Conservation (phyloP, 2,329 filamentous ascomycete species). For the Cladophialophora exuberans region DNA sequence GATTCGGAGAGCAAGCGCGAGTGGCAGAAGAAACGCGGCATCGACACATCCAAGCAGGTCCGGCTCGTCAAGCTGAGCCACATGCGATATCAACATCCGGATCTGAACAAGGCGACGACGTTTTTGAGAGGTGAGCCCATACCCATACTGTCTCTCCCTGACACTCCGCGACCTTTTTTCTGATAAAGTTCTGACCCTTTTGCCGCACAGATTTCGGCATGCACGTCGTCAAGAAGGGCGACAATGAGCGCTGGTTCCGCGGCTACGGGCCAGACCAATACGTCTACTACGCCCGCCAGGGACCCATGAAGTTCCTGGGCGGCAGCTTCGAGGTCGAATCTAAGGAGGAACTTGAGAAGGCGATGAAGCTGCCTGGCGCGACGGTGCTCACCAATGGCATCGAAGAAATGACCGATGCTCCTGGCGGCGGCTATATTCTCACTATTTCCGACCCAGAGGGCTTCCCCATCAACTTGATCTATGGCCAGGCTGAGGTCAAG, state of each 20-base stretch:
- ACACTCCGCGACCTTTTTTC: background rate
- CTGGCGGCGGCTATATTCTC: slow-evolving; percentile 34
- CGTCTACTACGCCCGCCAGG: slow-evolving; percentile 48
- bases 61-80: slow-evolving; percentile 53
- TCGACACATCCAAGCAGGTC: slow-evolving; percentile 51
- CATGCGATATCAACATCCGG: slow-evolving; percentile 59
- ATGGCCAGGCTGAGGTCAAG: slow-evolving; percentile 27
- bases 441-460: slow-evolving; percentile 35
- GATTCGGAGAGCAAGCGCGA: slow-evolving; percentile 27
- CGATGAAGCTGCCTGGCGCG: slow-evolving; percentile 23
- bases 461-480: slow-evolving; percentile 35
- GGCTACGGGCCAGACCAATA: slow-evolving; percentile 51
- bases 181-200: background rate
- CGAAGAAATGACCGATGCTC: slow-evolving; percentile 32
- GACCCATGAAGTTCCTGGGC: slow-evolving; percentile 47
- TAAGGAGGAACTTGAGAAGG: slow-evolving; percentile 47
- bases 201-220: slow-evolving; percentile 47
- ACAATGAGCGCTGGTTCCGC: slow-evolving; percentile 44
- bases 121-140: slow-evolving; percentile 42
- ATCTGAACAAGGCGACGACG: slow-evolving; percentile 52
- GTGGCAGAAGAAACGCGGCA: slow-evolving; percentile 36
- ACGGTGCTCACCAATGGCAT: slow-evolving; percentile 29
- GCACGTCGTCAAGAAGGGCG: slow-evolving; percentile 43
- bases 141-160: no score
- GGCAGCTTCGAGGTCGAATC: slow-evolving; percentile 49